Conservation (phyloP, 768 basidiomycete species). For the Guyanaporus albipodus region DNA sequence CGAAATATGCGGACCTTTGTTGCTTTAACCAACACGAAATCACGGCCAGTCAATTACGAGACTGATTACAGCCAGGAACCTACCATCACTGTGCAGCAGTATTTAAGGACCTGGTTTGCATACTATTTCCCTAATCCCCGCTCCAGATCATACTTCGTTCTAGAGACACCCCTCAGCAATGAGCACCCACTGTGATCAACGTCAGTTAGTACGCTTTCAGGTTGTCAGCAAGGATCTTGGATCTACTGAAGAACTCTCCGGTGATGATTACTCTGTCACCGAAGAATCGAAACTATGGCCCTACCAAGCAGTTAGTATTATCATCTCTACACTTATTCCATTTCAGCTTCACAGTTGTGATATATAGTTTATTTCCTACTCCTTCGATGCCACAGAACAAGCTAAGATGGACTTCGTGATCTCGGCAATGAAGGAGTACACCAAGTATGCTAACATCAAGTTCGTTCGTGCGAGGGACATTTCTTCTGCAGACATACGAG, state of each 20-base stretch:
- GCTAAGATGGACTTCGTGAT: background rate
- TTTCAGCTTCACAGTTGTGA: background rate
- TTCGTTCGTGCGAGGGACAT: background rate
- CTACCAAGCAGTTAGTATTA: background rate
- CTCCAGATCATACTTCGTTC: too few relatives aligned
- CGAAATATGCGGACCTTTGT: too few relatives aligned
- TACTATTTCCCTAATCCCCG: too few relatives aligned
- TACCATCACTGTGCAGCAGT: too few relatives aligned
- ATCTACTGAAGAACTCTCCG: background rate
- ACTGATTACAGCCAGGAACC: too few relatives aligned
- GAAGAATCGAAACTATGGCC: constrained; percentile 2
- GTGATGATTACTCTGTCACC: background rate
- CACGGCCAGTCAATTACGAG: too few relatives aligned
- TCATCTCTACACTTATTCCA: background rate
- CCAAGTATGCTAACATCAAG: background rate
- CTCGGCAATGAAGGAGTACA: background rate
- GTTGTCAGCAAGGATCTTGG: background rate
- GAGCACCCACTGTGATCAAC: background rate
- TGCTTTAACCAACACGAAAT: too few relatives aligned
- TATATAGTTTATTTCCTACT: background rate
- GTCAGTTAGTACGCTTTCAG: background rate
- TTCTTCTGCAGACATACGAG: background rate
- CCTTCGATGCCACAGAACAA: background rate
- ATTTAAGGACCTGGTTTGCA: too few relatives aligned
- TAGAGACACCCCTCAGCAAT: background rate